Conservation (phyloP, 2,329 filamentous ascomycete genomes). For the Diaporthe citrichinensis region DNA sequence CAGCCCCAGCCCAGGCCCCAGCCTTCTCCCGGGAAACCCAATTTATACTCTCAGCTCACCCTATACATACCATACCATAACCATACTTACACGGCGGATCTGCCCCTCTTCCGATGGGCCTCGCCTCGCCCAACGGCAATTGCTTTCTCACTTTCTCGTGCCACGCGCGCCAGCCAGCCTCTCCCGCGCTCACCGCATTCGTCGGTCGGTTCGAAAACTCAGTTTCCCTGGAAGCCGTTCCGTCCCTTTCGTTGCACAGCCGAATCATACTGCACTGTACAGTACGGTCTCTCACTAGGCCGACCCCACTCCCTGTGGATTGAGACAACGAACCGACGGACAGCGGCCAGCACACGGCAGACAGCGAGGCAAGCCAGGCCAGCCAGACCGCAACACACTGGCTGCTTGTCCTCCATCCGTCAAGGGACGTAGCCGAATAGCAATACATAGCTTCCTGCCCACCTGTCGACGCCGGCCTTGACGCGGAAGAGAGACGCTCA, state of each 20-base stretch:
- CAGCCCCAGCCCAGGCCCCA: neutral
- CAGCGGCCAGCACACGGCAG: neutral
- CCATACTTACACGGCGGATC: slow-evolving; percentile 24
- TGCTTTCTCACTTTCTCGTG: slow-evolving; percentile 28
- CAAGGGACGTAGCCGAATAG: slow-evolving; percentile 22
- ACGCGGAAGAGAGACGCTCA: slow-evolving; percentile 11
- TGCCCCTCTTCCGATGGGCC: slow-evolving; percentile 28
- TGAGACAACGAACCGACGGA: slow-evolving; percentile 7
- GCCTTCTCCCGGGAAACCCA: slow-evolving; percentile 8
- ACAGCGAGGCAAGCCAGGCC: neutral
- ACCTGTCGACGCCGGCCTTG: neutral
- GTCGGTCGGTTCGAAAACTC: slow-evolving; percentile 20
- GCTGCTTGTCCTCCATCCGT: neutral
- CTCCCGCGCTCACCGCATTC: slow-evolving; percentile 26
- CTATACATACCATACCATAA: neutral
- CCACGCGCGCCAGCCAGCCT: slow-evolving; percentile 22
- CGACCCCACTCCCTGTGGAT: slow-evolving; percentile 30
- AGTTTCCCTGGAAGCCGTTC: slow-evolving; percentile 7
- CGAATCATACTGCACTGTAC: slow-evolving; percentile 2
- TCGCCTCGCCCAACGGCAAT: slow-evolving; percentile 18
- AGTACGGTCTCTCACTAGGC: slow-evolving; percentile 16
- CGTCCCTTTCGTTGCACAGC: neutral
- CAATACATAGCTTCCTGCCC: slow-evolving; percentile 2
- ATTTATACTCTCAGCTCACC: slow-evolving; percentile 18
- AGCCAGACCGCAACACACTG: slow-evolving; percentile 11